A percentile compares a stretch with the other conserved stretches of the same genome.
Conservation (phyloP, 225 moss, liverwort and hornwort species). For the Bryoerythrophyllum caledonicum region DNA sequence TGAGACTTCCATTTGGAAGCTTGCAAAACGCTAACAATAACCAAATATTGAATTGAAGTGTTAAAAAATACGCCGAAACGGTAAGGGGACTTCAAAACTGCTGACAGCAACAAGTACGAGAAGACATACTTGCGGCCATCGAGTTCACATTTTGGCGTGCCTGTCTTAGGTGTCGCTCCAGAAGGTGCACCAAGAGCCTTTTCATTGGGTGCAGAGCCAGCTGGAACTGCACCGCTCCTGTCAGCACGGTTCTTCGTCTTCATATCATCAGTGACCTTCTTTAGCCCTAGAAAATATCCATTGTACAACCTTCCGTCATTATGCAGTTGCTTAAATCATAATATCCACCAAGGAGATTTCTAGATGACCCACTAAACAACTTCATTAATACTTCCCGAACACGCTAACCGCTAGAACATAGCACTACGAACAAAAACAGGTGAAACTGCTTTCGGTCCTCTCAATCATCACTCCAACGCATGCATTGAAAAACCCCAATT, state of each 20-base stretch:
- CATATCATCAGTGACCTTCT: conserved; percentile 93
- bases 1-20: background rate
- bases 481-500: background rate
- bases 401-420: conserved; percentile 11
- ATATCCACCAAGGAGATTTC: conserved; percentile 1
- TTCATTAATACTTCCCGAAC: conserved; percentile 7
- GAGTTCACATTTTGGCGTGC: conserved; percentile 75
- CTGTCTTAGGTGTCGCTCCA: conserved; percentile 52
- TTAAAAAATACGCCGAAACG: background rate
- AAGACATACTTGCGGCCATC: conserved; percentile 87
- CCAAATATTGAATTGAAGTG: background rate
- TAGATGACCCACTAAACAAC: background rate
- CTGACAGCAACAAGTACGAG: conserved; percentile 6
- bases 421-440: conserved; percentile 7
- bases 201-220: conserved; percentile 42
- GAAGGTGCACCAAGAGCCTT: conserved; percentile 40
- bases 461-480: background rate
- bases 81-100: background rate
- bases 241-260: conserved; percentile 93
- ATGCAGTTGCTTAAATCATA: background rate
- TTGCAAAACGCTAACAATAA: background rate
- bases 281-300: conserved; percentile 57
- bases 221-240: conserved; percentile 83
- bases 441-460: background rate
- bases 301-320: background rate